Percentiles rank a stretch among this genome's conserved stretches.
phyloP scores from a whole-genome alignment of 495 filamentous ascomycete species.

The Neurospora tetraspora region DNA sequence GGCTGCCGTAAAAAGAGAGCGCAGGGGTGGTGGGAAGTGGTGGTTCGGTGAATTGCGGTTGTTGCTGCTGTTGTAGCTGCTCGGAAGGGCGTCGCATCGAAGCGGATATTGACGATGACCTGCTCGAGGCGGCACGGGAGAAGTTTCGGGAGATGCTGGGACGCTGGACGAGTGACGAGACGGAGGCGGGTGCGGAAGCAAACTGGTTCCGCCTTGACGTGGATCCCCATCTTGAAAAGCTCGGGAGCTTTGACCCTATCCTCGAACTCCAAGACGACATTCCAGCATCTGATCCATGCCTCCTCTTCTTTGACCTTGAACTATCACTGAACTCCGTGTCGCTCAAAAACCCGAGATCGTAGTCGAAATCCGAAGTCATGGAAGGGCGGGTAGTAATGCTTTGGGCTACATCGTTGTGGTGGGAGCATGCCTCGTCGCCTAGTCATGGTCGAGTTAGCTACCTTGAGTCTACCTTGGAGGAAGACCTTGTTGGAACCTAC shows the following conservation, averaged over 20 bases:
- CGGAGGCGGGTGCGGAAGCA: constrained; percentile 38
- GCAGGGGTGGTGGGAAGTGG: constrained; percentile 56
- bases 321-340: constrained; percentile 47
- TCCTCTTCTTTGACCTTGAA: constrained; percentile 44
- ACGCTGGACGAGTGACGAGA: constrained; percentile 29
- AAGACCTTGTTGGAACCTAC: constrained; percentile 26
- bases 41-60: constrained; percentile 24
- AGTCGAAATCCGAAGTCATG: constrained; percentile 33
- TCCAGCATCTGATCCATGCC: constrained; percentile 54
- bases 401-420: constrained; percentile 27
- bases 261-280: constrained; percentile 55
- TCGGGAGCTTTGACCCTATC: constrained; percentile 62
- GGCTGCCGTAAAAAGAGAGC: constrained; percentile 54
- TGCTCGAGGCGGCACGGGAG: constrained; percentile 47
- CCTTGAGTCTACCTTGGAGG: background rate
- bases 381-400: constrained; percentile 27
- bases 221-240: constrained; percentile 56
- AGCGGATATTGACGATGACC: constrained; percentile 59
- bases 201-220: constrained; percentile 37
- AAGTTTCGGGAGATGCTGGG: constrained; percentile 32
- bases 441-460: background rate
- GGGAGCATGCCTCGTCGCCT: constrained; percentile 38
- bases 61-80: constrained; percentile 22
- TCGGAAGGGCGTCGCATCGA: constrained; percentile 39
- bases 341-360: constrained; percentile 51